Evolutionary conservation across 805 yeast genomes (phyloP), one percentile per base, ranked within the genome.

Genomic region (Ogataea dorogensis): DNA sequence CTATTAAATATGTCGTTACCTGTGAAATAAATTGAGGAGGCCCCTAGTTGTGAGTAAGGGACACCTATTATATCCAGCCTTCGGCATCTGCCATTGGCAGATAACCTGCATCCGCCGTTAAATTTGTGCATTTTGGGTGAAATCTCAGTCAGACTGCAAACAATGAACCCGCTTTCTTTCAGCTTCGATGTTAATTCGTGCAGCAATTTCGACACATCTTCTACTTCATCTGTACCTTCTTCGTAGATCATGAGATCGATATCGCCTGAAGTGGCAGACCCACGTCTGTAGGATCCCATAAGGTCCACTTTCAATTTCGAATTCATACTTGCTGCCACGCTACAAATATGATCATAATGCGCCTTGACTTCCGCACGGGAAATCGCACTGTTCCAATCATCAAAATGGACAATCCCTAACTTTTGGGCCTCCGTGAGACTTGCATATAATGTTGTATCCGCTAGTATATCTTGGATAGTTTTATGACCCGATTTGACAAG

Each of bases 1-100:
- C 79, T 63, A 50, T 76, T 77, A 51, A 76, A 74, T 16, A 63
- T 56, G 38, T 68, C 71, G 44, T 74, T 70, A 0, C 83, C 83
- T 0, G 77, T 73, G 46, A 73, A 77, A 50, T 77, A 76, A 5
- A 77, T 56, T 47, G 67, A 46, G 0, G 73, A 59, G 0, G 77
- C 72, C 0, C 80, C 82, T 7, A 62, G 46, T 20, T 67, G 64
- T 2, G 50, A 40, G 61, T 72, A 63, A 1, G 73, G 73, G 5
- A 71, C 74, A 3, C 66, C 50, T 25, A 77, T 49, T 24, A 77
- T 63, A 45, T 77, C 82, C 43, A 77, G 57, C 37, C 82, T 59
- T n/a, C 82, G 63, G 60, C 78, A 73, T 8, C 50, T 53, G 8
- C 42, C 12, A 49, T 45, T 12, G 7, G 27, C 23, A 6, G 51